Conservation (phyloP, 129 eudicot genomes). For the Rutidosis leptorrhynchoides region DNA sequence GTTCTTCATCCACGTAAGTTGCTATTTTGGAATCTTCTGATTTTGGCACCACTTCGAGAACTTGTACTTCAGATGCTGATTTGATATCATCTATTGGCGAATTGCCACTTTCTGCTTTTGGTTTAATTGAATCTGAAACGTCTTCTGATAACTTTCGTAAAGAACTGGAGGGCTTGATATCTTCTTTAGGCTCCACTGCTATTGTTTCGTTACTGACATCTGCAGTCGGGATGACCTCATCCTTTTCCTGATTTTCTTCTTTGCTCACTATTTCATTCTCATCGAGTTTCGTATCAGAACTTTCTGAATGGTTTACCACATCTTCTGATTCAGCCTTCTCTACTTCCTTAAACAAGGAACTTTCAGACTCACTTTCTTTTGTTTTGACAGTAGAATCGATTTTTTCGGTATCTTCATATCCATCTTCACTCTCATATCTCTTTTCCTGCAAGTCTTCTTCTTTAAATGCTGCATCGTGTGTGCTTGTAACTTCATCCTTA, state of each 20-base stretch:
- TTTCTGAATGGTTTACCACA: neutral
- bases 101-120: constrained; percentile 21
- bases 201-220: constrained; percentile 22
- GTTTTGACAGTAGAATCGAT: constrained; percentile 12
- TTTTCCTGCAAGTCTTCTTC: constrained; percentile 12
- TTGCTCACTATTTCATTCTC: neutral
- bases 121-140: constrained; percentile 6
- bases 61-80: constrained; percentile 22
- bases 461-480: neutral
- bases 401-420: constrained; percentile 28
- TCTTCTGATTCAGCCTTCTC: constrained; percentile 1
- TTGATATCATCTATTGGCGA: constrained; percentile 19
- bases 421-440: neutral
- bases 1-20: constrained; percentile 26
- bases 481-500: constrained; percentile 15
- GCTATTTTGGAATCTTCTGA: constrained; percentile 28
- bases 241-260: neutral
- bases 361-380: neutral
- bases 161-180: constrained; percentile 24
- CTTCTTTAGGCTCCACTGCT: constrained; percentile 28
- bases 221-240: constrained; percentile 2
- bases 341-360: neutral
- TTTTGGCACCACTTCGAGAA: constrained; percentile 10
- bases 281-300: neutral
- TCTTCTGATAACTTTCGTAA: constrained; percentile 12